A percentile compares a stretch with the other conserved stretches of the same genome.
Conservation (phyloP, 179 eudicot genomes). For the Gypsophila paniculata region DNA sequence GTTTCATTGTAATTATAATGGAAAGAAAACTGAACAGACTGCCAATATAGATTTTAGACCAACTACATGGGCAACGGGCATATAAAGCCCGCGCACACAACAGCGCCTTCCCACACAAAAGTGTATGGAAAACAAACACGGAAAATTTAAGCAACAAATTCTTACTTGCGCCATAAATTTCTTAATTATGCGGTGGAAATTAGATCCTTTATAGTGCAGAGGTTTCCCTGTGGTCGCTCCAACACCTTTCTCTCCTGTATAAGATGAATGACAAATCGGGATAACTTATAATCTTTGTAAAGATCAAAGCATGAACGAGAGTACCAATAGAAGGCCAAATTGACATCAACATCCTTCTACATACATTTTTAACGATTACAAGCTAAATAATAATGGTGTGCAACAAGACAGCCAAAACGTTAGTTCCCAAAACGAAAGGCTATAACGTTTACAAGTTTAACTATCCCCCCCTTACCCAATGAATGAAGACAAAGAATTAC, state of each 20-base stretch:
- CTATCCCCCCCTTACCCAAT: not conserved
- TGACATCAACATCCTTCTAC: not conserved
- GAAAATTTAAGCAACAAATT: constrained; percentile 1
- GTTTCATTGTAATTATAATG: not conserved
- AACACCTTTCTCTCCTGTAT: constrained; percentile 81
- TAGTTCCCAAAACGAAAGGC: not conserved
- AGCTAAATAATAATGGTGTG: not conserved
- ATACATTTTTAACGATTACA: not conserved
- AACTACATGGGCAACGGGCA: not conserved
- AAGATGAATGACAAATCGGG: not conserved
- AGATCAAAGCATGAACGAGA: not conserved
- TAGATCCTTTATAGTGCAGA: constrained; percentile 73
- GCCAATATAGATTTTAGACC: not conserved
- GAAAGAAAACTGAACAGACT: not conserved
- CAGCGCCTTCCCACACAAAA: constrained; percentile 2
- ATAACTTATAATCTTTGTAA: not conserved
- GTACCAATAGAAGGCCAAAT: constrained; percentile 1
- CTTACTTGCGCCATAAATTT: constrained; percentile 97
- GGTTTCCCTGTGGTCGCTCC: constrained; percentile 76
- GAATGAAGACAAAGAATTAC: constrained; percentile 26
- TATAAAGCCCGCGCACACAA: not conserved
- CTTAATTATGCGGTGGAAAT: constrained; percentile 79
- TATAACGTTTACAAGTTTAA: not conserved
- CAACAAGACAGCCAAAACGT: not conserved
- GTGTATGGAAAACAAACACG: not conserved